A percentile compares a stretch with the other conserved stretches of the same genome.
Conservation (phyloP, 2,329 filamentous ascomycete species). For the Monosporascus sp. region DNA sequence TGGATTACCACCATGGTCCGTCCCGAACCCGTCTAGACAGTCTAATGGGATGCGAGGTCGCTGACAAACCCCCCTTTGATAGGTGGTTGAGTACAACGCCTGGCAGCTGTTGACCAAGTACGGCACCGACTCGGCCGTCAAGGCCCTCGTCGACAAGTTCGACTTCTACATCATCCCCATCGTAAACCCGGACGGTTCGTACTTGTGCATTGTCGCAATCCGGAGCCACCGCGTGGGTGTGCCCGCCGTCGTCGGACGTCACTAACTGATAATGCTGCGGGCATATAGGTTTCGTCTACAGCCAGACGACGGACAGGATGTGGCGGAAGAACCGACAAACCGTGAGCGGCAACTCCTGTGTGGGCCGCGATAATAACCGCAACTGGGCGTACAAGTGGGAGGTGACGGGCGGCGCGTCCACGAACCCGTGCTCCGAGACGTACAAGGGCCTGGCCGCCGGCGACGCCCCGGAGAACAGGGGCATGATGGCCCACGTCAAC, state of each 20-base stretch:
- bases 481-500: conserved; percentile 41
- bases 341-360: conserved; percentile 32
- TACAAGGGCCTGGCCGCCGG: conserved; percentile 37
- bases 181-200: conserved; percentile 47
- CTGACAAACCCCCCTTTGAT: conserved; percentile 4
- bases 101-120: conserved; percentile 43
- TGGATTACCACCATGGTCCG: conserved; percentile 25
- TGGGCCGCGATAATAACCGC: conserved; percentile 47
- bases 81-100: conserved; percentile 43
- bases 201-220: not conserved
- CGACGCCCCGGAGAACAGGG: conserved; percentile 45
- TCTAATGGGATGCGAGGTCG: not conserved
- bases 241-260: not conserved
- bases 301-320: conserved; percentile 43
- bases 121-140: conserved; percentile 33
- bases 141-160: conserved; percentile 47
- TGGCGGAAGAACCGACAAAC: conserved; percentile 51
- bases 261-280: conserved; percentile 3
- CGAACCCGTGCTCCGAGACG: conserved; percentile 42
- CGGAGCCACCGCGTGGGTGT: not conserved
- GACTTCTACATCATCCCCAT: conserved; percentile 56
- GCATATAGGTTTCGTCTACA: conserved; percentile 43
- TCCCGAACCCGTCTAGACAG: not conserved
- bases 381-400: conserved; percentile 49
- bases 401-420: conserved; percentile 35